Evolutionary conservation across 2,329 filamentous ascomycete species (phyloP), one percentile per base, ranked within the genome.

Genomic region (Aspergillus tanneri): DNA sequence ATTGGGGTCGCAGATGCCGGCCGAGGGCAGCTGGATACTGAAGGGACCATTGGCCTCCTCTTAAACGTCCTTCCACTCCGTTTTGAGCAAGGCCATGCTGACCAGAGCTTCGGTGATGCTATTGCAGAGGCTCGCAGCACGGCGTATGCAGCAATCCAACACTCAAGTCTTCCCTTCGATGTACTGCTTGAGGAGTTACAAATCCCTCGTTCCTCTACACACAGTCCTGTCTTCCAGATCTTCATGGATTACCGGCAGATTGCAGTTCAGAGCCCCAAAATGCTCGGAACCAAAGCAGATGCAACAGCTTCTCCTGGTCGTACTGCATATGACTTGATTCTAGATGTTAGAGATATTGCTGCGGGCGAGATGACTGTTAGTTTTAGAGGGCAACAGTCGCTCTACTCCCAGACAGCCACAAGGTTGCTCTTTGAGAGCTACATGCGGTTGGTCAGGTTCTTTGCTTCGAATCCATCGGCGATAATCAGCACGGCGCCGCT

Each of bases 1-100:
- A 76, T 82, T 43, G 78, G 77, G 4, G 65, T 79, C 8, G 70
- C 70, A 0, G 77, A 81, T 56, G 72, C 73, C 1, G 72, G 71
- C 40, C 60, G 73, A 2, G 54, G 41, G 0, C 71, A 76, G 1
- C 47, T 46, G 9, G 50, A 64, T 1, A 45, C 67, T 2, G 47
- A 59, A 6, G 45, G 55, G 1, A 77, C 60, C 2, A 57, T 81
- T 1, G 79, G 79, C 2, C 59, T 71, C 34, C 74, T 75, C 32
- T 49, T 81, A 2, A 81, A 82, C 48, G 56, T 80, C 0, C 60
- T 82, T 0, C 70, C 79, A 2, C 38, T 81, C 1, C 64, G 66
- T 1, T 72, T 79, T 47, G n/a, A n/a, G n/a, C 24, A 56, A 2
- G 36, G 9, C 4, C 14, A 46, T 32, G 4, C 14, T 2, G 3